These are phyloP conservation scores for Torulaspora maleeae DNA, from an alignment of 805 yeast genomes.

Conservation along the genomic window DNA sequence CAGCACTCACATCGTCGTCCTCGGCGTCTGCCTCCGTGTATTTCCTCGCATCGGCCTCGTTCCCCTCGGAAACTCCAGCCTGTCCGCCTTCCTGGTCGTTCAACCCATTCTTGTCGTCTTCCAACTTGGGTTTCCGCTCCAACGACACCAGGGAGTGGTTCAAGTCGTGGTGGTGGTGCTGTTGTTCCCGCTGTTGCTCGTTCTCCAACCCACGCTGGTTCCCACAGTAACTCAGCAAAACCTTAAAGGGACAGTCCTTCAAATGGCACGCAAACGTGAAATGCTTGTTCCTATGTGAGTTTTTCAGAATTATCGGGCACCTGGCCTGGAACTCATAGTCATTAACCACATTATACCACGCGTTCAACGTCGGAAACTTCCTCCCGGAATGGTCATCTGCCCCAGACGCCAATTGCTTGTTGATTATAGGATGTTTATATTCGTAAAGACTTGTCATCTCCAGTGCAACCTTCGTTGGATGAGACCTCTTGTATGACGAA, in stretches of 20 bases:
- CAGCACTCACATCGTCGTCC: slow-evolving; percentile 33
- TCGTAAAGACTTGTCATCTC: slow-evolving; percentile 33
- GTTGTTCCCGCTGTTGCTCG: slow-evolving; percentile 10
- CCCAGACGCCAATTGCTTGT: slow-evolving; percentile 28
- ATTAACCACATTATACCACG: slow-evolving; percentile 35
- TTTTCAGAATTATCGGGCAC: slow-evolving; percentile 36
- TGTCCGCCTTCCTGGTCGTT: slow-evolving; percentile 6
- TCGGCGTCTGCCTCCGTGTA: slow-evolving; percentile 18
- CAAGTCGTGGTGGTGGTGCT: slow-evolving; percentile 6
- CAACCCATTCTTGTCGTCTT: slow-evolving; percentile 9
- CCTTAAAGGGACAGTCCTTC: slow-evolving; percentile 34
- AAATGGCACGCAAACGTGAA: slow-evolving; percentile 37
- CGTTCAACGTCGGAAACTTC: slow-evolving; percentile 29
- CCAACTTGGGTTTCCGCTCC: slow-evolving; percentile 6
- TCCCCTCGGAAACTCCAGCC: neutral
- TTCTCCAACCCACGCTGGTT: slow-evolving; percentile 17
- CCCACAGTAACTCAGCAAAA: slow-evolving; percentile 32
- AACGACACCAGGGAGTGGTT: slow-evolving; percentile 9
- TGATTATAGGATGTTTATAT: slow-evolving; percentile 35
- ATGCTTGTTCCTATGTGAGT: slow-evolving; percentile 35
- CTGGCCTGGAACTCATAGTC: slow-evolving; percentile 36
- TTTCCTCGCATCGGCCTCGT: slow-evolving; percentile 9
- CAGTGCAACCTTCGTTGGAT: slow-evolving; percentile 15
- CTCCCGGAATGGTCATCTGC: slow-evolving; percentile 22
- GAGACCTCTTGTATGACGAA: slow-evolving; percentile 12